Base-by-base conservation (phyloP, 768 basidiomycete species). In the Sporobolomyces roseus region DNA sequence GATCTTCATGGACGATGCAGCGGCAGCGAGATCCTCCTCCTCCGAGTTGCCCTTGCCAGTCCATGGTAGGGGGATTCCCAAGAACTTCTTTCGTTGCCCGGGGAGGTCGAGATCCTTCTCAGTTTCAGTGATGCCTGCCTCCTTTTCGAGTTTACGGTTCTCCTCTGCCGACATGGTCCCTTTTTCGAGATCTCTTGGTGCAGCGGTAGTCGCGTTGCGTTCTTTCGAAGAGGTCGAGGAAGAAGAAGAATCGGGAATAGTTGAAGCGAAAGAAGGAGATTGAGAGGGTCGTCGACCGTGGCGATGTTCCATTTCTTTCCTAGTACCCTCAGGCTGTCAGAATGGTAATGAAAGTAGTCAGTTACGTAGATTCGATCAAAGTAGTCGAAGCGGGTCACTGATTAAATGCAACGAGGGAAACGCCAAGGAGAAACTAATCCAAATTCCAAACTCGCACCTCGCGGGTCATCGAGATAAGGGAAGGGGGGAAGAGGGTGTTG, bases 201-300 rank as follows among this genome's bases (percentile, higher is more conserved):
- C 58, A 6, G 30, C 30, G 2, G 58, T 60, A 8, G 45, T n/a
- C 2, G 29, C 3, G 41, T 45, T 58, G 4, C 5, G 38, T 14
- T 60, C 46, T 27, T 56, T 19, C 45, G 29, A 32, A 29, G 55
- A 59, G 21, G 49, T 5, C n/a, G 51, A 38, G 56, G 36, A 41
- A 35, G 49, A 45, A 2, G 65, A 8, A 29, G 43, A 29, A 55
- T 67, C 70, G 65, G 71, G 58, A 21, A 72, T 41, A 41, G 71
- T 72, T 25, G 71, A 72, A 19, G 71, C 51, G 71, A 62, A 63
- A 33, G 71, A 72, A 27, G 65, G 50, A n/a, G 70, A 56, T 13
- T 60, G 36, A 21, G 70, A 67, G 16, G 63, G 66, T 19, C 71
- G 59, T 21, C 71, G 55, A 10, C 7, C n/a, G 27, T 56, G 62